A percentile compares a stretch with the other conserved stretches of the same genome.
phyloP scores from a whole-genome alignment of 805 yeast genomes.

The Saccharomyces mikatae region DNA sequence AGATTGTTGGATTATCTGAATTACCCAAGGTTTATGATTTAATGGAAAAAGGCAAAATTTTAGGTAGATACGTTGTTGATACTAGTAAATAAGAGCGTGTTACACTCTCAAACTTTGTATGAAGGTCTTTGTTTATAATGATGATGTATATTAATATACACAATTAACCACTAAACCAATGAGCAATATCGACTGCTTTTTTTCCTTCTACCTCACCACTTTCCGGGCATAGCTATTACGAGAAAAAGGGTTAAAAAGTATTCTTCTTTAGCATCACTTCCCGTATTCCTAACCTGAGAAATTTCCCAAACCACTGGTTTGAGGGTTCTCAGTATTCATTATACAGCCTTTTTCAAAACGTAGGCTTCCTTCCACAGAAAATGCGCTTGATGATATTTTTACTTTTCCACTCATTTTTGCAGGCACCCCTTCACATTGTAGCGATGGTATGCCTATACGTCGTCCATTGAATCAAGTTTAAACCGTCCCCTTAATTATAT shows the following conservation, averaged over 20 bases:
- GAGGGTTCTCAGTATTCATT: background rate
- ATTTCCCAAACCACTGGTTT: background rate
- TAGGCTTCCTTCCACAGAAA: background rate
- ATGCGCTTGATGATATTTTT: background rate
- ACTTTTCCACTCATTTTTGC: background rate
- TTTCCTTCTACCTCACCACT: too few species aligned
- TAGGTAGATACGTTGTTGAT: conserved; percentile 85
- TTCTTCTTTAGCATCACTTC: background rate
- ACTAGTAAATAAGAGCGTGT: conserved; percentile 40
- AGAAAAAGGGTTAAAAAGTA: background rate
- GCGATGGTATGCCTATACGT: background rate
- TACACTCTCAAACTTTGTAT: background rate
- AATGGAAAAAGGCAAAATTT: conserved; percentile 48
- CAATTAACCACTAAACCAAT: background rate
- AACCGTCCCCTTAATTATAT: background rate
- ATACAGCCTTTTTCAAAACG: background rate
- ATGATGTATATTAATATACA: background rate
- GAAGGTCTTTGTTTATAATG: background rate
- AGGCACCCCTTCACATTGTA: background rate
- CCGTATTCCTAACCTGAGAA: background rate
- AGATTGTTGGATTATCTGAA: conserved; percentile 49
- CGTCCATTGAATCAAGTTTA: background rate
- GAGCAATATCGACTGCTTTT: background rate
- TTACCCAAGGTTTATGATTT: conserved; percentile 45
- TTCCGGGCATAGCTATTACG: background rate